Evolutionary conservation across 2,329 filamentous ascomycete species (phyloP).

Genomic region (Coleophoma crateriformis): DNA sequence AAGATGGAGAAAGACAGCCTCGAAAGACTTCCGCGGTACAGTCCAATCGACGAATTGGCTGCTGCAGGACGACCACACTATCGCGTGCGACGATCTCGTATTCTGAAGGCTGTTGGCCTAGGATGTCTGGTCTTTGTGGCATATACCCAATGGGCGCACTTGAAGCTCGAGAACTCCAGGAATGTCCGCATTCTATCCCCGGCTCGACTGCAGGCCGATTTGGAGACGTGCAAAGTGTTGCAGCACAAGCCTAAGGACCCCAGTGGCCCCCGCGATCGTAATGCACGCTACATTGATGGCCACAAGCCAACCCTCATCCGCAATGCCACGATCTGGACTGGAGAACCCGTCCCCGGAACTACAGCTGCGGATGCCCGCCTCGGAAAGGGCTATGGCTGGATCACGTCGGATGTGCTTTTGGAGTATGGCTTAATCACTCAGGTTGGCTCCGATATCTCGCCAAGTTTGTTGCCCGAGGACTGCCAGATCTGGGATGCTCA

Average conservation of each 20-base stretch:
- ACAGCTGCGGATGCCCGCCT: conserved; percentile 46
- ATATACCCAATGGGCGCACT: neutral
- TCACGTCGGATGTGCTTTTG: conserved; percentile 52
- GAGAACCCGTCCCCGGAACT: conserved; percentile 50
- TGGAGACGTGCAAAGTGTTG: conserved; percentile 50
- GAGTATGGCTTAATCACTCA: conserved; percentile 55
- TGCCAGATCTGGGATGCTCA: conserved; percentile 49
- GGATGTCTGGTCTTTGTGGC: conserved; percentile 1
- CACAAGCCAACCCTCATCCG: conserved; percentile 56
- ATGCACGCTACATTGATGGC: conserved; percentile 54
- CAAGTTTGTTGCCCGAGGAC: conserved; percentile 37
- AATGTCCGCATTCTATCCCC: neutral
- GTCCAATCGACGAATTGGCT: neutral
- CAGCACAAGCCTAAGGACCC: conserved; percentile 49
- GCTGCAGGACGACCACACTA: neutral
- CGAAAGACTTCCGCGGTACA: neutral
- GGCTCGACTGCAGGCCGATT: conserved; percentile 42
- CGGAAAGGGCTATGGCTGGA: conserved; percentile 57
- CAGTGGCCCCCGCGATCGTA: conserved; percentile 48
- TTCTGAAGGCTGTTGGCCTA: neutral
- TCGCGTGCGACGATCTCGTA: neutral
- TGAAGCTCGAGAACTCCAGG: neutral
- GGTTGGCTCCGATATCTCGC: conserved; percentile 40
- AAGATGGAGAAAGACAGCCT: neutral
- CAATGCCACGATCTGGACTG: conserved; percentile 63